These are phyloP conservation scores for Linnemannia hyalina DNA, from an alignment of 192 early-diverging fungal species.

Conservation along the genomic window DNA sequence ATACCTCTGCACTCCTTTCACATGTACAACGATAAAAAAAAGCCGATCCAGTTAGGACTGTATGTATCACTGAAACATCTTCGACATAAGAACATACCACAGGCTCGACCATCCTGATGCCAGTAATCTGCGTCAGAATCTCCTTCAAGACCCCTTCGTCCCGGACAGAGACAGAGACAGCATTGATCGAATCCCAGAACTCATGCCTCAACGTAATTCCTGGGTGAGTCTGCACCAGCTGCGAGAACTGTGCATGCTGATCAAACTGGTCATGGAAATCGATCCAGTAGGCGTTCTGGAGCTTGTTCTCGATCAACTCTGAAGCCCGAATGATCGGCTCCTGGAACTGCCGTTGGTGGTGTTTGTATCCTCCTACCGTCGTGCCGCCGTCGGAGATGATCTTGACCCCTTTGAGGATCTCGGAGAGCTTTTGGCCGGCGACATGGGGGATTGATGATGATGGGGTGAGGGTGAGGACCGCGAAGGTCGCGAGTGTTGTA, in stretches of 20 bases:
- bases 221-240: conserved; percentile 23
- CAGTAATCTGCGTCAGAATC: conserved; percentile 21
- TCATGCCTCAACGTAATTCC: conserved; percentile 47
- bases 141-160: conserved; percentile 34
- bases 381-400: conserved; percentile 40
- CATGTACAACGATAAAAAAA: neutral
- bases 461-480: conserved; percentile 10
- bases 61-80: neutral
- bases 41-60: neutral
- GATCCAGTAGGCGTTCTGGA: conserved; percentile 50
- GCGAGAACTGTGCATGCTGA: conserved; percentile 30
- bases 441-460: neutral
- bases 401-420: conserved; percentile 13
- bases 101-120: conserved; percentile 47
- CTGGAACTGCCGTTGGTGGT: conserved; percentile 29
- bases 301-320: conserved; percentile 20
- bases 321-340: conserved; percentile 42
- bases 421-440: conserved; percentile 12
- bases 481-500: conserved; percentile 10
- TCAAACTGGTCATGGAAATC: conserved; percentile 49
- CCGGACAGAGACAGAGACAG: conserved; percentile 28
- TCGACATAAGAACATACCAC: conserved; percentile 18
- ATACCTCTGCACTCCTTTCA: neutral
- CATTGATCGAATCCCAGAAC: conserved; percentile 46
- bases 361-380: conserved; percentile 35